Evolutionary conservation across 78 protist genomes (phyloP), one percentile per base, ranked within the genome.

Genomic region (Pelomyxa schiedti): DNA sequence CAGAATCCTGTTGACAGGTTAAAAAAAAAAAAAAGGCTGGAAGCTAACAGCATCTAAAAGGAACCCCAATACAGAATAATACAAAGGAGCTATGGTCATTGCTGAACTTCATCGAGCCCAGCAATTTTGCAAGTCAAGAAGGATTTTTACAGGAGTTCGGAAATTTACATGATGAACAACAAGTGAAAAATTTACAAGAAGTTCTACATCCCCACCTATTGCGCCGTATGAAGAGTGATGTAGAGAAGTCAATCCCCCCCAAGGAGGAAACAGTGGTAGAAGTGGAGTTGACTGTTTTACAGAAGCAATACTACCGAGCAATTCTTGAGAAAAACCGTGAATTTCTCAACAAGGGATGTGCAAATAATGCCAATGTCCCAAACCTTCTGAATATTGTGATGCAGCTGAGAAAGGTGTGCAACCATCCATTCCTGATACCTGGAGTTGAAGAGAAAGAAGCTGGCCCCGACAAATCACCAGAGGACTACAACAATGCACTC

Each of bases 21-120:
- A n/a, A n/a, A n/a, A n/a, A n/a, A n/a, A n/a, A n/a, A n/a, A n/a
- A n/a, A n/a, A n/a, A n/a, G n/a, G n/a, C n/a, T n/a, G n/a, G n/a
- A n/a, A n/a, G n/a, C n/a, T n/a, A n/a, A n/a, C n/a, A n/a, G n/a
- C n/a, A n/a, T n/a, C n/a, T n/a, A n/a, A n/a, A n/a, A n/a, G n/a
- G 98, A 53, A 95, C 98, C 32, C 98, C 98, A 35, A 76, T 95
- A 40, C 98, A 95, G 76, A 90, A 91, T 66, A 79, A 67, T 53
- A 78, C 76, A 78, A 67, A 79, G 66, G 98, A 95, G 82, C 88
- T 96, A 9, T 96, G 95, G 96, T 58, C 90, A 35, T 82, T 95
- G 82, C 77, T 94, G 42, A 72, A 84, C 71, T 93, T 93, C 72
- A 58, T 95, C 39, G 75, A 43, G 37, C 86, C 95, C 24, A 30